These are phyloP conservation scores for Eucommia ulmoides DNA, from an alignment of 257 asterid species.

Conservation along the genomic window DNA sequence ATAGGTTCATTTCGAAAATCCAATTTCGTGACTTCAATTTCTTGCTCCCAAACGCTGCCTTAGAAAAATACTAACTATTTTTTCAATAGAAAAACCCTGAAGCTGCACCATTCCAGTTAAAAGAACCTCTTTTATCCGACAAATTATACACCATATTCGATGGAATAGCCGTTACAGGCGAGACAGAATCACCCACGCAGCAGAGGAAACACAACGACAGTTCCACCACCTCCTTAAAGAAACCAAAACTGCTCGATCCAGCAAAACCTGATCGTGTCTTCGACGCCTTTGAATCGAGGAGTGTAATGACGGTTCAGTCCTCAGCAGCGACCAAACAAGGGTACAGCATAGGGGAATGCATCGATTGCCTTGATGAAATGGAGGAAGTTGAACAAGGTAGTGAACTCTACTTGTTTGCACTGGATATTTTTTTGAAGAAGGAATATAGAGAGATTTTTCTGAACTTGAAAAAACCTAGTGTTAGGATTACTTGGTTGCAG, in stretches of 20 bases:
- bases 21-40: too few species aligned
- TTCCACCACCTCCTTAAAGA: slow-evolving; percentile 6
- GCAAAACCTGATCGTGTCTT: slow-evolving; percentile 12
- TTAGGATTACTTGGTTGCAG: slow-evolving; percentile 23
- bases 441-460: slow-evolving; percentile 27
- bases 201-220: slow-evolving; percentile 4
- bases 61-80: too few species aligned
- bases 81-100: slow-evolving; percentile 21
- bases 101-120: slow-evolving; percentile 21
- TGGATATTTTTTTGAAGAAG: slow-evolving; percentile 23
- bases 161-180: slow-evolving; percentile 12
- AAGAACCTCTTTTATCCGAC: slow-evolving; percentile 22
- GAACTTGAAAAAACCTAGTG: slow-evolving; percentile 21
- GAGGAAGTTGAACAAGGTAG: slow-evolving; percentile 25
- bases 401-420: slow-evolving; percentile 21
- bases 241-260: slow-evolving; percentile 7
- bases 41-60: too few species aligned
- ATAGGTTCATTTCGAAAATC: too few species aligned
- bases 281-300: slow-evolving; percentile 24
- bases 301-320: slow-evolving; percentile 17
- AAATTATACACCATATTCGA: slow-evolving; percentile 17
- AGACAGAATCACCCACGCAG: slow-evolving; percentile 1
- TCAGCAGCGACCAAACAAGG: slow-evolving; percentile 13
- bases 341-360: slow-evolving; percentile 26
- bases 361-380: slow-evolving; percentile 17